Conservation (phyloP, 345 rosid genomes). For the Mangifera indica region DNA sequence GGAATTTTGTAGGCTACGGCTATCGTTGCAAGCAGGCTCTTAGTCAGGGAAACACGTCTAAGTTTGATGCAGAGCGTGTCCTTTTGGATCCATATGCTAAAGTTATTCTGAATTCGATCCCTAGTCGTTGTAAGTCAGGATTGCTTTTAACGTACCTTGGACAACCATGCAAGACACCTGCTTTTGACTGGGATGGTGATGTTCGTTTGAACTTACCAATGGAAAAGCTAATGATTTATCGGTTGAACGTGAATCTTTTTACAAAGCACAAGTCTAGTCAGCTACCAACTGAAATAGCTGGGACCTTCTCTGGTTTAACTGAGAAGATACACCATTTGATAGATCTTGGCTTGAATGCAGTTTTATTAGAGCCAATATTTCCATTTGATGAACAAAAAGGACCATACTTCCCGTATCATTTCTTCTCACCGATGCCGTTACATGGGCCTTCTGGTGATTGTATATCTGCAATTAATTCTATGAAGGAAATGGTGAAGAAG, state of each 20-base stretch:
- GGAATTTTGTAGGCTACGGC: conserved; percentile 58
- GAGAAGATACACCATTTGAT: conserved; percentile 70
- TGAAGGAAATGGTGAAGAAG: conserved; percentile 89
- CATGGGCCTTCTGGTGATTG: conserved; percentile 55
- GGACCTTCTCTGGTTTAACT: conserved; percentile 75
- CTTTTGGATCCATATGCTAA: conserved; percentile 84
- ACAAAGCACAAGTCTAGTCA: conserved; percentile 70
- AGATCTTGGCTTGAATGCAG: conserved; percentile 77
- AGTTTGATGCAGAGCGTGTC: conserved; percentile 34
- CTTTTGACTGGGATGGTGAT: conserved; percentile 83
- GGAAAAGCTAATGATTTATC: conserved; percentile 68
- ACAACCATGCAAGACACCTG: conserved; percentile 45
- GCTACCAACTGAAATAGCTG: conserved; percentile 53
- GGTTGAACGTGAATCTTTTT: conserved; percentile 69
- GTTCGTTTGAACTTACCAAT: conserved; percentile 51
- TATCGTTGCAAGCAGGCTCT: conserved; percentile 51
- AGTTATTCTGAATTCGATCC: conserved; percentile 36
- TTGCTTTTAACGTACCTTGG: conserved; percentile 48
- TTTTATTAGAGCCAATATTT: conserved; percentile 79
- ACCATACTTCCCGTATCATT: conserved; percentile 78
- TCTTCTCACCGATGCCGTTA: conserved; percentile 61
- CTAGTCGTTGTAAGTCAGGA: conserved; percentile 29
- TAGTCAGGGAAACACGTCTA: conserved; percentile 28
- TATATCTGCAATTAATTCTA: conserved; percentile 53
- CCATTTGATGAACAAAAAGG: conserved; percentile 66